Percentiles rank a stretch among this genome's conserved stretches.
These are phyloP conservation scores for Termitomyces sp. DNA, from an alignment of 768 basidiomycete species.

Conservation along the genomic window DNA sequence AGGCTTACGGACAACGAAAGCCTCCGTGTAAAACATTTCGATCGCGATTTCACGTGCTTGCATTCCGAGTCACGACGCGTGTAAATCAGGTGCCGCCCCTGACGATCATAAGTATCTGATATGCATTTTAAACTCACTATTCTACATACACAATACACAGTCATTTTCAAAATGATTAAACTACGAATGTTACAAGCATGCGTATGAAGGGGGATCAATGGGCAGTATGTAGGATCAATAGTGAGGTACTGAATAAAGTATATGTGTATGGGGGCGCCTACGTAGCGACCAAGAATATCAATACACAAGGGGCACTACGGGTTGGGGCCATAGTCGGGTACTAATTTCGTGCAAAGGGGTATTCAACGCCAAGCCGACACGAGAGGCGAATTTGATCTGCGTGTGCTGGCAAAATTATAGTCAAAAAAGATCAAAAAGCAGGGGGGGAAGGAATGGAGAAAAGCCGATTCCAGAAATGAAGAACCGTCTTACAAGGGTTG, in stretches of 20 bases:
- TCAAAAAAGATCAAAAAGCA: background rate
- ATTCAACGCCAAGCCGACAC: slow-evolving; percentile 16
- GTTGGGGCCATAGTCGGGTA: slow-evolving; percentile 1
- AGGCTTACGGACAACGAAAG: background rate
- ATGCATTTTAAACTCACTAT: background rate
- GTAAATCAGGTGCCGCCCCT: background rate
- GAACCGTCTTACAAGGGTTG: background rate
- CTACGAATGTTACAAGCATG: slow-evolving; percentile 14
- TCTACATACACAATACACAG: background rate
- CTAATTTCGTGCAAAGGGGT: slow-evolving; percentile 13
- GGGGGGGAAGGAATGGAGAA: background rate
- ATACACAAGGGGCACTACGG: slow-evolving; percentile 11
- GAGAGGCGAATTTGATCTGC: slow-evolving; percentile 13
- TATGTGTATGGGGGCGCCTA: slow-evolving; percentile 2
- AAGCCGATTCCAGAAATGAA: background rate
- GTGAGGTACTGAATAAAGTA: background rate
- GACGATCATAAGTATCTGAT: background rate
- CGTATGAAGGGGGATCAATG: background rate
- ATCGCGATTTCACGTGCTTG: background rate
- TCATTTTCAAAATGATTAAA: slow-evolving; percentile 2
- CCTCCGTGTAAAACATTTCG: background rate
- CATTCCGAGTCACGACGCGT: background rate
- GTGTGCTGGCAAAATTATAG: slow-evolving; percentile 11
- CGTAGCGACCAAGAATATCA: slow-evolving; percentile 15
- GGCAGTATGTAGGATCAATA: background rate